Percentiles rank a stretch among this genome's conserved stretches.
phyloP scores from a whole-genome alignment of 2,329 filamentous ascomycete genomes.

The Paracorniculantispora psalliotae region DNA sequence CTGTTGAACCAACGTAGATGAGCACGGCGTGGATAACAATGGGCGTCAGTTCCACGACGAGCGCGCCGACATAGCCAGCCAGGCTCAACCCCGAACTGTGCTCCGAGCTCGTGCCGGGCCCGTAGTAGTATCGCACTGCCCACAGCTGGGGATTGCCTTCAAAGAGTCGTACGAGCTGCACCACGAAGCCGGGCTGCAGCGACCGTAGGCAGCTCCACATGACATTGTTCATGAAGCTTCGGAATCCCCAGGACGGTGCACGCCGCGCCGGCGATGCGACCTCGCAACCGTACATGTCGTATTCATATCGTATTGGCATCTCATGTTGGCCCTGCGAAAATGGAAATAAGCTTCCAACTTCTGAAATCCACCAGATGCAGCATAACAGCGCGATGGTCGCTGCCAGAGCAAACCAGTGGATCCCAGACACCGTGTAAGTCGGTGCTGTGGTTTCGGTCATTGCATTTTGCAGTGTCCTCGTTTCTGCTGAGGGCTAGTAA shows the following conservation, averaged over 20 bases:
- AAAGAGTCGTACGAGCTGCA: not conserved
- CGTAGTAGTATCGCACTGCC: constrained; percentile 8
- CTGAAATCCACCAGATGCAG: constrained; percentile 5
- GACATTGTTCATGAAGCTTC: not conserved
- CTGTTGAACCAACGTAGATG: constrained; percentile 6
- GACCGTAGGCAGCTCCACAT: constrained; percentile 10
- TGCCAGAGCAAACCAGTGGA: constrained; percentile 1
- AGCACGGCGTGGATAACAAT: constrained; percentile 4
- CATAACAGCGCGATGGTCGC: constrained; percentile 1
- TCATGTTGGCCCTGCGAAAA: too few relatives aligned
- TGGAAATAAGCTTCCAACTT: not conserved
- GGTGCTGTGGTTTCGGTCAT: not conserved
- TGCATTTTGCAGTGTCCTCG: not conserved
- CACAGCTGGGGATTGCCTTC: not conserved
- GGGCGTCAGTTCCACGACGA: not conserved
- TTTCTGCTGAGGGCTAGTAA: not conserved
- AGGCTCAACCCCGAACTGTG: not conserved
- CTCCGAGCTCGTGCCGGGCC: constrained; percentile 2
- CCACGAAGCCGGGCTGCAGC: constrained; percentile 6
- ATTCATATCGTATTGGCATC: too few relatives aligned
- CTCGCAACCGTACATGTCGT: not conserved
- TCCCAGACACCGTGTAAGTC: constrained; percentile 2
- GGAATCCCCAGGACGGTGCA: not conserved
- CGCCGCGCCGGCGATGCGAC: not conserved
- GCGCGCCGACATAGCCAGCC: not conserved